Base-by-base conservation (phyloP, 495 filamentous ascomycete species). In the Xylaria palmicola region DNA sequence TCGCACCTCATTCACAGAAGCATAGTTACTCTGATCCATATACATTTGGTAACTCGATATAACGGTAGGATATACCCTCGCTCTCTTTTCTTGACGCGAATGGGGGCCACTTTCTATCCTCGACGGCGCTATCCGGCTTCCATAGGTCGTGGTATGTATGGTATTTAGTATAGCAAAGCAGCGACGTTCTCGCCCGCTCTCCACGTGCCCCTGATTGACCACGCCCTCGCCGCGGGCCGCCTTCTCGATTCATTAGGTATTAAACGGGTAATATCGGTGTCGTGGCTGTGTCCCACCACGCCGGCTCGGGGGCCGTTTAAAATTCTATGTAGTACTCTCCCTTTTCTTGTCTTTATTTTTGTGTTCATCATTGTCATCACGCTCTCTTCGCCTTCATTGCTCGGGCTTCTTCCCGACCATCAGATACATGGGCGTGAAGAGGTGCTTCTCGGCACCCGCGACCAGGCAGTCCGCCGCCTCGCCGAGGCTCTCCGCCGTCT, bases 401-500 rank as follows among this genome's bases (percentile, higher is more conserved):
- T 65, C 65, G n/a, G 93, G 91, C 81, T 98, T 98, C 77, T 92
- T 85, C 37, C 85, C 94, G 58, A 98, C 86, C 94, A 98, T 97
- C 73, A 98, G 79, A 80, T 97, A 98, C 94, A 98, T 98, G 37
- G 94, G 94, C 0, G 94, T 98, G 79, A 98, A 98, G 17, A 98
- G 83, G 71, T 96, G 90, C 83, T 91, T 85, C 82, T 90, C 87
- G 37, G 86, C 94, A 76, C 94, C 94, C 45, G 88, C 91, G 6
- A 97, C 94, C 54, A 98, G 81, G 62, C 86, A 89, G 73, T 98
- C 95, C 24, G 85, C 94, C 19, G 90, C 94, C 59, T 86, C 59
- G 9, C 88, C 92, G 62, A 98, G 77, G 65, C 88, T 89, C 76
- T 97, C 90, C 15, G 94, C 94, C 37, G 95, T 97, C 86, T 96